Base-by-base conservation (phyloP, 2,329 filamentous ascomycete genomes). In the Ceratocystis huliohia region DNA sequence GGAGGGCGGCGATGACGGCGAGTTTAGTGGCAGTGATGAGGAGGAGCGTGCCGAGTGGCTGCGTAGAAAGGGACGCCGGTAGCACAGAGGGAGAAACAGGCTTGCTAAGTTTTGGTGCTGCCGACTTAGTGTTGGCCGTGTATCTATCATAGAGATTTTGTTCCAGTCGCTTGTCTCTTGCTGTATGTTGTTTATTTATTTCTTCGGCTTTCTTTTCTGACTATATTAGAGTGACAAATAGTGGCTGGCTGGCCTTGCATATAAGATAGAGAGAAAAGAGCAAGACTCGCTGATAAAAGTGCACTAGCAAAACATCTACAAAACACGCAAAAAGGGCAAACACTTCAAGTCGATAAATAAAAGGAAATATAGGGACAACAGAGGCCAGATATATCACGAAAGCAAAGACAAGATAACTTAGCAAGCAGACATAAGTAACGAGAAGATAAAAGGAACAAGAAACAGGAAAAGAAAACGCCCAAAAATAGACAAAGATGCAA, bases 31-130 rank as follows among this genome's bases (percentile, higher is more conserved):
- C 25, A 86, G 84, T 70, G 84, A 86, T 68, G 83, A 85, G 8
- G 84, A 86, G 68, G 84, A 86, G 74, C 78, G 83, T 68, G 83
- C 81, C 20, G 82, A 84, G 75, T 84, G 81, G 79, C 82, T 85
- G 74, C 76, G 81, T 71, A 77, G 78, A 72, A 76, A 77, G 72
- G 66, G n/a, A 7, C 45, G 50, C n/a, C 63, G 63, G 66, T 67
- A 62, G 45, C 22, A 15, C 10, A 15, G 53, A 6, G 22, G 53
- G 22, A 8, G 8, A 7, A 13, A 22, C 17, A 22, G 46, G 17
- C 17, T 6, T 22, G 46, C 17, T 20, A 22, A 41, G 46, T 8
- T 5, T n/a, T n/a, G 46, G 30, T 13, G 45, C 13, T 30, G n/a
- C 10, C 33, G 30, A 37, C n/a, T 13, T 37, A 20, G 37, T 22